These are phyloP conservation scores for Plasmopara viticola DNA, from an alignment of 352 stramenopile species.

Conservation along the genomic window DNA sequence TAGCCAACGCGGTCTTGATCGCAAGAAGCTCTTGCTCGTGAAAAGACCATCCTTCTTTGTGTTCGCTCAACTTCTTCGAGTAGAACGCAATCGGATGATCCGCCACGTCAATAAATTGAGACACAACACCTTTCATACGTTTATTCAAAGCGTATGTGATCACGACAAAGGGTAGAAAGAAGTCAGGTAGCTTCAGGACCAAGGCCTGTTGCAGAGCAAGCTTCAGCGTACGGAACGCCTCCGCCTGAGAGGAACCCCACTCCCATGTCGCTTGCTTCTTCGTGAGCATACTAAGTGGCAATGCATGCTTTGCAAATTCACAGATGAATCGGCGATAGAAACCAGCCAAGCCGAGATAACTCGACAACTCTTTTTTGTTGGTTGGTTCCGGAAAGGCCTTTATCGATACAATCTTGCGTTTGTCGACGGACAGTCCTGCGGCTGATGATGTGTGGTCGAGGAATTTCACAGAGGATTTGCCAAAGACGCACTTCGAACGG, in stretches of 20 bases:
- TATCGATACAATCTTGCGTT: background rate
- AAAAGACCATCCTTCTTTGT: slow-evolving; percentile 1
- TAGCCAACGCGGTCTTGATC: background rate
- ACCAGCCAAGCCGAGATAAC: slow-evolving; percentile 3
- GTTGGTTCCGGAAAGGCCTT: background rate
- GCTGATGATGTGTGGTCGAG: background rate
- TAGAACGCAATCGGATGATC: slow-evolving; percentile 5
- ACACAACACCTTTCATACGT: background rate
- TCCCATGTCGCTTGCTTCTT: background rate
- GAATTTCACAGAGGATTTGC: background rate
- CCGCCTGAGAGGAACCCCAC: background rate
- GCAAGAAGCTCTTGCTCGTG: slow-evolving; percentile 2
- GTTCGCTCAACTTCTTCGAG: background rate
- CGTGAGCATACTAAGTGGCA: slow-evolving; percentile 1
- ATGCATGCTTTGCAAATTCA: background rate
- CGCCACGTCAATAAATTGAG: background rate
- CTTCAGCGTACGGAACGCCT: slow-evolving; percentile 2
- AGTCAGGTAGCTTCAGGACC: background rate
- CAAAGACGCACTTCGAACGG: slow-evolving; percentile 1
- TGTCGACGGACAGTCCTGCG: background rate
- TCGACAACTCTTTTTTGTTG: background rate
- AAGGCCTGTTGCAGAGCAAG: background rate
- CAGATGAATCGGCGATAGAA: slow-evolving; percentile 8
- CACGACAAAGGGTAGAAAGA: background rate
- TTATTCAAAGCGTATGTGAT: background rate